phyloP scores from a whole-genome alignment of 495 filamentous ascomycete genomes.

The Penicillium arizonense region DNA sequence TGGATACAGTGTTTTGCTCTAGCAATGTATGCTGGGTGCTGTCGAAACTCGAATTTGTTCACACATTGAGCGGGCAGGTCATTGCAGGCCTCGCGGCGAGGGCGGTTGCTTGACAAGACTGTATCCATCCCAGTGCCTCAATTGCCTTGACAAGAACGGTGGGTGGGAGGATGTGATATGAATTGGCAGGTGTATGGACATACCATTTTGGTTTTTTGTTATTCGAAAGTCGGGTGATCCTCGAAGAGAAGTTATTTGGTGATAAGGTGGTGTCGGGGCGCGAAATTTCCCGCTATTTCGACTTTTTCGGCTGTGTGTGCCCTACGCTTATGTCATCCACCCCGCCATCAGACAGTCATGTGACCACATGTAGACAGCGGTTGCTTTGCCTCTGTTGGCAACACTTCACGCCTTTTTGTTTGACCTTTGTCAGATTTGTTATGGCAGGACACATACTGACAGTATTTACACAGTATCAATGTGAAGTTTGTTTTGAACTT shows the following conservation, averaged over 20 bases:
- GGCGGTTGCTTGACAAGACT: background rate
- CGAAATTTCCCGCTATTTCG: slow-evolving; percentile 28
- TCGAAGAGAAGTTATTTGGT: slow-evolving; percentile 54
- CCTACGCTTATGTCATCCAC: slow-evolving; percentile 36
- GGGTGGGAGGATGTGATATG: background rate
- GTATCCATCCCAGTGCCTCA: slow-evolving; percentile 13
- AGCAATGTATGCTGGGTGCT: too few relatives aligned
- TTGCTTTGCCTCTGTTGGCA: too few relatives aligned
- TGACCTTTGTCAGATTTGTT: too few relatives aligned
- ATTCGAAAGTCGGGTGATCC: slow-evolving; percentile 56
- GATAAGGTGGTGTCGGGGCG: slow-evolving; percentile 21
- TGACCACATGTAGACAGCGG: background rate
- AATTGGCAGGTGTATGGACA: slow-evolving; percentile 4
- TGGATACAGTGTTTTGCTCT: background rate
- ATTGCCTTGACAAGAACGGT: slow-evolving; percentile 1
- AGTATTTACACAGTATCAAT: background rate
- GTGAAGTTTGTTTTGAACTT: too few relatives aligned
- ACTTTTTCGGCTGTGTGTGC: slow-evolving; percentile 41
- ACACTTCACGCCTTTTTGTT: too few relatives aligned
- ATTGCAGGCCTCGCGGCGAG: background rate
- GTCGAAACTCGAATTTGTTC: too few relatives aligned
- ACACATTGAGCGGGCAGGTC: too few relatives aligned
- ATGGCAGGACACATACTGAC: too few relatives aligned
- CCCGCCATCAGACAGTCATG: background rate
- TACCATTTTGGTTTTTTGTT: slow-evolving; percentile 44